These are phyloP conservation scores for Astraeus odoratus DNA, from an alignment of 768 basidiomycete genomes.

Conservation along the genomic window DNA sequence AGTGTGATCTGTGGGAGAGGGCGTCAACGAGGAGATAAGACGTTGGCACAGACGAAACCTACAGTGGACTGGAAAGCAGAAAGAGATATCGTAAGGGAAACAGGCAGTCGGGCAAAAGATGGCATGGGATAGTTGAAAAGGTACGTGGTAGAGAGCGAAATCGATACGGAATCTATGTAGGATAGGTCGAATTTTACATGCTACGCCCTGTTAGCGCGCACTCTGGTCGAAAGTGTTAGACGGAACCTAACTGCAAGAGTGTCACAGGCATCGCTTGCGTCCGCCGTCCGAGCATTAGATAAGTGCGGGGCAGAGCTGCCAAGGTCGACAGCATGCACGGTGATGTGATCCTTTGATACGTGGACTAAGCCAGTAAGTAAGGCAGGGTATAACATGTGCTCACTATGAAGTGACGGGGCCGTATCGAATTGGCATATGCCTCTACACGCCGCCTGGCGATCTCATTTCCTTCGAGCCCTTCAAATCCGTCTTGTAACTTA, in stretches of 20 bases:
- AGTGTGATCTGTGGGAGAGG: slow-evolving; percentile 48
- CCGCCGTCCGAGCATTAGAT: slow-evolving; percentile 54
- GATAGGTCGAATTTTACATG: slow-evolving; percentile 77
- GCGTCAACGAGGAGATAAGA: slow-evolving; percentile 2
- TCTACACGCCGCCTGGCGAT: slow-evolving; percentile 75
- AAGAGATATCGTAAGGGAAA: slow-evolving; percentile 73
- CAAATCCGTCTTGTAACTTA: slow-evolving; percentile 63
- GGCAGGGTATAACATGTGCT: slow-evolving; percentile 14
- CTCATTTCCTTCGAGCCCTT: slow-evolving; percentile 76
- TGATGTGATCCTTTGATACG: slow-evolving; percentile 68
- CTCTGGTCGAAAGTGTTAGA: background rate
- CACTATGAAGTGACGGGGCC: slow-evolving; percentile 65
- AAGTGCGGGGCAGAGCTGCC: slow-evolving; percentile 76
- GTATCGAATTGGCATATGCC: slow-evolving; percentile 69
- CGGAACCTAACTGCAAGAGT: slow-evolving; percentile 25
- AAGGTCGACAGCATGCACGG: slow-evolving; percentile 77
- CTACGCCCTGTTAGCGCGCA: slow-evolving; percentile 34
- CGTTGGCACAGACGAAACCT: slow-evolving; percentile 18
- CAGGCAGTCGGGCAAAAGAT: slow-evolving; percentile 77
- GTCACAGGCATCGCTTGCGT: slow-evolving; percentile 6
- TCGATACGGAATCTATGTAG: slow-evolving; percentile 77
- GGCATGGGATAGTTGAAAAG: slow-evolving; percentile 80
- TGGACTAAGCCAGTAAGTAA: slow-evolving; percentile 4
- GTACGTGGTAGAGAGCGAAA: slow-evolving; percentile 78
- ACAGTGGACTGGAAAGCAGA: slow-evolving; percentile 67